Conservation (phyloP, 306 rosid genomes). For the Rosa chinensis region DNA sequence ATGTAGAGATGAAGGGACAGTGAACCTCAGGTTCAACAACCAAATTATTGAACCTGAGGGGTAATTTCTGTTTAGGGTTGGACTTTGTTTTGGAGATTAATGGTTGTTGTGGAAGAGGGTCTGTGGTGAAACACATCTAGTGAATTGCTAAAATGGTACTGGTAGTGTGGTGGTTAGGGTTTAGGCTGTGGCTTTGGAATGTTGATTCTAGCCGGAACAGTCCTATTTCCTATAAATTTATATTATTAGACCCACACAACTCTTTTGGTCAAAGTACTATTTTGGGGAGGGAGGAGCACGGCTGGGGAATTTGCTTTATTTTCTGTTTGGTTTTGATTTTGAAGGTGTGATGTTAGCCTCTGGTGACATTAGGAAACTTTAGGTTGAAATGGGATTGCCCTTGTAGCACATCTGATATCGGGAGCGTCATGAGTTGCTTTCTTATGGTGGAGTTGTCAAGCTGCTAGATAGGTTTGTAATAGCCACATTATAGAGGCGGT, state of each 20-base stretch:
- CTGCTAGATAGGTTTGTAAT: not conserved
- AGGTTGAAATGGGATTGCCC: not conserved
- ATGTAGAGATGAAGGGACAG: not conserved
- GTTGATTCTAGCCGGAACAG: not conserved
- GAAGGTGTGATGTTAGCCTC: not conserved
- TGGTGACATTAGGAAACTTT: not conserved
- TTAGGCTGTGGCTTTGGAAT: not conserved
- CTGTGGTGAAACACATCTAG: not conserved
- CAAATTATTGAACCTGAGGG: not conserved
- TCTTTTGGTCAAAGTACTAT: not conserved
- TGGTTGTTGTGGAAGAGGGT: not conserved
- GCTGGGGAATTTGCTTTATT: not conserved
- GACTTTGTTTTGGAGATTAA: not conserved
- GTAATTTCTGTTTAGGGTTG: not conserved
- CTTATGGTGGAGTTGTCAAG: not conserved
- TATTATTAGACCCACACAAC: not conserved
- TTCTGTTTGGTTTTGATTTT: not conserved
- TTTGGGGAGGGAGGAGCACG: not conserved
- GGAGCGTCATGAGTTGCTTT: not conserved
- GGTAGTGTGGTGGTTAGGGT: not conserved
- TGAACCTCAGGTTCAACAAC: not conserved
- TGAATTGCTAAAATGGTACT: not conserved
- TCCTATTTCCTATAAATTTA: not conserved
- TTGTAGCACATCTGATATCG: not conserved
- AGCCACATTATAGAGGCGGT: not conserved